phyloP scores from a whole-genome alignment of 176 grass and related monocot genomes.

The Echinochloa phyllopogon region DNA sequence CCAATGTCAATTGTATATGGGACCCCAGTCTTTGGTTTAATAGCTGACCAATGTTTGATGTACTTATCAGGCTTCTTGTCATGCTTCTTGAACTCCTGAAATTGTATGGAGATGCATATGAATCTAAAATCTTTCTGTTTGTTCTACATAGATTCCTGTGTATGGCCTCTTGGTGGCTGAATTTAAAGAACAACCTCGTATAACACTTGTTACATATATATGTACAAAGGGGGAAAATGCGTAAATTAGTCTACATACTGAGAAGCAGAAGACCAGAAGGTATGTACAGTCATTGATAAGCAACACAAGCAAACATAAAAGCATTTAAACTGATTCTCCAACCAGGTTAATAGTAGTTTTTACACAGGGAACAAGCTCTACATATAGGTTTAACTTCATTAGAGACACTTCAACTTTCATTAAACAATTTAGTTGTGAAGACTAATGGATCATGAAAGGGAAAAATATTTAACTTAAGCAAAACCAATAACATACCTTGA shows the following conservation, averaged over 20 bases:
- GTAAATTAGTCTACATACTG: slow-evolving; percentile 21
- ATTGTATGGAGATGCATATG: slow-evolving; percentile 31
- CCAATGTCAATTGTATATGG: slow-evolving; percentile 94
- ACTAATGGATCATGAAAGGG: slow-evolving; percentile 17
- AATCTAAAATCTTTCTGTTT: slow-evolving; percentile 7
- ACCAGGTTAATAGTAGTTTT: slow-evolving; percentile 2
- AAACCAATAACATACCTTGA: slow-evolving; percentile 69
- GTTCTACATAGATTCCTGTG: slow-evolving; percentile 11
- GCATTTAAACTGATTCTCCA: slow-evolving; percentile 16
- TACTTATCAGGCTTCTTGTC: slow-evolving; percentile 94
- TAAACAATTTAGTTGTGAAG: slow-evolving; percentile 18
- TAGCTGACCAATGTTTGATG: slow-evolving; percentile 80
- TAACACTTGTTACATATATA: slow-evolving; percentile 39
- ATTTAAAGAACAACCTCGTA: slow-evolving; percentile 1
- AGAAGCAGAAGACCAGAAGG: slow-evolving; percentile 22
- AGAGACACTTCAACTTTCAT: slow-evolving; percentile 4
- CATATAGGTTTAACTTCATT: not conserved
- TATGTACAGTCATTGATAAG: slow-evolving; percentile 13
- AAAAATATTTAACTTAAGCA: slow-evolving; percentile 7
- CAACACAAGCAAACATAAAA: slow-evolving; percentile 27
- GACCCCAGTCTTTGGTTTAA: slow-evolving; percentile 88
- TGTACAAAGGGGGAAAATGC: not conserved
- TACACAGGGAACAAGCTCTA: slow-evolving; percentile 1
- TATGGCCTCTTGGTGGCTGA: not conserved
- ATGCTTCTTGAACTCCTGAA: slow-evolving; percentile 91